These are phyloP conservation scores for Artemisia annua DNA, from an alignment of 129 eudicot genomes.

Conservation along the genomic window DNA sequence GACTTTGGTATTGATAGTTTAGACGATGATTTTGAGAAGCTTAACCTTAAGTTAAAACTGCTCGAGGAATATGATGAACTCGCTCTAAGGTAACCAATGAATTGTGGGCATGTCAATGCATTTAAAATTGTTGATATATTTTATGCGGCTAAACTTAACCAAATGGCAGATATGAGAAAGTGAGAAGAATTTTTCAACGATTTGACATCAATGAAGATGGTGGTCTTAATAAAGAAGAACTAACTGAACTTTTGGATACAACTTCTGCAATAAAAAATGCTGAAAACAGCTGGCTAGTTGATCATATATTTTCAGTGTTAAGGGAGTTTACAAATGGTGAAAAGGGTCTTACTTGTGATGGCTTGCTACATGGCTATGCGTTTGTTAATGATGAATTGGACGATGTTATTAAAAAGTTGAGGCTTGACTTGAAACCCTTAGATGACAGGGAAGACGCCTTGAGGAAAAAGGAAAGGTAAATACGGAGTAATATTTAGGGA, in stretches of 20 bases:
- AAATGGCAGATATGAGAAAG: background rate
- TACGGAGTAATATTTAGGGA: too few species aligned
- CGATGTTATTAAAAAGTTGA: background rate
- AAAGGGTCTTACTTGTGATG: constrained; percentile 4
- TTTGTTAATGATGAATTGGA: background rate
- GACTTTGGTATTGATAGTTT: background rate
- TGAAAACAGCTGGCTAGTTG: too few species aligned
- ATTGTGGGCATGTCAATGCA: background rate
- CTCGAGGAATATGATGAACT: background rate
- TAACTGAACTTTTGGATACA: background rate
- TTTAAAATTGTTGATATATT: background rate
- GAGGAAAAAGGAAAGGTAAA: background rate
- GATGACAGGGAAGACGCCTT: background rate
- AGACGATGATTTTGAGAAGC: background rate
- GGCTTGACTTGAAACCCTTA: constrained; percentile 2
- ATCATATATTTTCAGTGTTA: background rate
- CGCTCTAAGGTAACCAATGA: background rate
- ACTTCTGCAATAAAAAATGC: background rate
- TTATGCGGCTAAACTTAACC: background rate
- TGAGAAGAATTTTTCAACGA: background rate
- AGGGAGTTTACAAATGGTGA: background rate
- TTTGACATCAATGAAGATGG: background rate
- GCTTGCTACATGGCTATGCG: background rate
- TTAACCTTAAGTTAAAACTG: background rate
- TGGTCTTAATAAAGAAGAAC: background rate